Percentiles rank a stretch among this genome's conserved stretches.
Evolutionary conservation across 495 filamentous ascomycete genomes (phyloP).

Genomic region (Tuber melanosporum): DNA sequence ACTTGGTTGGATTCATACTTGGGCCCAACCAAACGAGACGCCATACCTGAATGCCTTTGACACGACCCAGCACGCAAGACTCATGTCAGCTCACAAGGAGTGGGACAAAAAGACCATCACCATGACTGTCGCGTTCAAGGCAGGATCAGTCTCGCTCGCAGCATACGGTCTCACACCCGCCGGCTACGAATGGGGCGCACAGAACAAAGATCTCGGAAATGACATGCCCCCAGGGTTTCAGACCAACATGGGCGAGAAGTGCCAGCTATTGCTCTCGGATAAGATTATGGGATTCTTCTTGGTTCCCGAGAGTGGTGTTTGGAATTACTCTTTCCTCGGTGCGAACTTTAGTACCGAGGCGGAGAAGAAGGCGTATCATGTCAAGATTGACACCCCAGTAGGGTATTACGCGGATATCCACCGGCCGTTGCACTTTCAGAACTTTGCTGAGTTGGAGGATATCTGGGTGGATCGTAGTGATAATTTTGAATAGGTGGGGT

Average conservation of each 20-base stretch:
- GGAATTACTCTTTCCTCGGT: constrained; percentile 99
- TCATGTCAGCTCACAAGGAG: constrained; percentile 72
- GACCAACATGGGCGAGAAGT: constrained; percentile 88
- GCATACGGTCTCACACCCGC: constrained; percentile 85
- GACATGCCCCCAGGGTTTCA: constrained; percentile 92
- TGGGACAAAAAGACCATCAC: constrained; percentile 96
- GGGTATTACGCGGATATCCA: constrained; percentile 92
- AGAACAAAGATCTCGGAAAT: constrained; percentile 85
- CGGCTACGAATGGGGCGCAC: constrained; percentile 94
- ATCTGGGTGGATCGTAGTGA: constrained; percentile 80
- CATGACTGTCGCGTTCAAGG: constrained; percentile 95
- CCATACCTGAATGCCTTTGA: constrained; percentile 93
- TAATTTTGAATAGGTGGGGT: constrained; percentile 63
- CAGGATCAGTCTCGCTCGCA: constrained; percentile 91
- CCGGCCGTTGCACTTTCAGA: constrained; percentile 87
- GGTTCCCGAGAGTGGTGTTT: constrained; percentile 80
- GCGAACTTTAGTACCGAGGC: constrained; percentile 67
- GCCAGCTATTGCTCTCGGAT: constrained; percentile 84
- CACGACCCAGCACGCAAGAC: constrained; percentile 82
- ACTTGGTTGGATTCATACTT: constrained; percentile 90
- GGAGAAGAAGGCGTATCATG: constrained; percentile 83
- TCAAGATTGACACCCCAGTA: constrained; percentile 86
- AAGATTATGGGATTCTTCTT: constrained; percentile 92
- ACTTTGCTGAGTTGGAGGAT: constrained; percentile 86
- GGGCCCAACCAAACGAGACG: constrained; percentile 79